A percentile compares a stretch with the other conserved stretches of the same genome.
phyloP scores from a whole-genome alignment of 495 filamentous ascomycete genomes.

The Haplographium delicatum region DNA sequence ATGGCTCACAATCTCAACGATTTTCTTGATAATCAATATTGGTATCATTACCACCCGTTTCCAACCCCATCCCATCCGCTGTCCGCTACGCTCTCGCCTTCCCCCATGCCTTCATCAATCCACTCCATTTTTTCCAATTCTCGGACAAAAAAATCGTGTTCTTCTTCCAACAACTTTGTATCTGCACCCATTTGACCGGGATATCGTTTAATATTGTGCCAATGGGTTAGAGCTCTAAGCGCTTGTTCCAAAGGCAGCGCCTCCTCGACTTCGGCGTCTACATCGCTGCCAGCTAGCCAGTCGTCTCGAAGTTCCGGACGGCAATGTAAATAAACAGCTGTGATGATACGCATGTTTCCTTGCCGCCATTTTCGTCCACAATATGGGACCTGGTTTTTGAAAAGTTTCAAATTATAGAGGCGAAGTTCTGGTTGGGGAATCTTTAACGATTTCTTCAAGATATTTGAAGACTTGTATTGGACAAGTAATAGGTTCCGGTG shows the following conservation, averaged over 20 bases:
- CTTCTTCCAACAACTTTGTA: constrained; percentile 62
- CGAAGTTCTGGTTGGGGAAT: constrained; percentile 83
- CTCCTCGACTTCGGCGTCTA: constrained; percentile 90
- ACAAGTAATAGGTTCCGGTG: constrained; percentile 91
- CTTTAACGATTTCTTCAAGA: constrained; percentile 83
- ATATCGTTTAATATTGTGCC: constrained; percentile 82
- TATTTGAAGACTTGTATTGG: constrained; percentile 86
- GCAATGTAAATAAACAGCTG: constrained; percentile 89
- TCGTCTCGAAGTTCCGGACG: constrained; percentile 89
- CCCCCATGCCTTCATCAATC: constrained; percentile 9
- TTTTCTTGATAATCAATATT: background rate
- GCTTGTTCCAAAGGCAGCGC: constrained; percentile 87
- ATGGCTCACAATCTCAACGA: background rate
- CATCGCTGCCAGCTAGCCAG: constrained; percentile 86
- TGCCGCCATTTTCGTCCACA: constrained; percentile 98
- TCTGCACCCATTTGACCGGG: constrained; percentile 74
- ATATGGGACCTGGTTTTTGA: constrained; percentile 97
- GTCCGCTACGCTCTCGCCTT: constrained; percentile 19
- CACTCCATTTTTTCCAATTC: constrained; percentile 79
- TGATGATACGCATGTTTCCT: constrained; percentile 97
- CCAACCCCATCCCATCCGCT: constrained; percentile 13
- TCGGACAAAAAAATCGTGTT: constrained; percentile 82
- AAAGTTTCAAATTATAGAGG: constrained; percentile 92
- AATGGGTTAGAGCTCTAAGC: constrained; percentile 78
- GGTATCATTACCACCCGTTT: constrained; percentile 6